Evolutionary conservation across 371 early-diverging fungal genomes (phyloP).

Genomic region (Chytridium lagenaria): DNA sequence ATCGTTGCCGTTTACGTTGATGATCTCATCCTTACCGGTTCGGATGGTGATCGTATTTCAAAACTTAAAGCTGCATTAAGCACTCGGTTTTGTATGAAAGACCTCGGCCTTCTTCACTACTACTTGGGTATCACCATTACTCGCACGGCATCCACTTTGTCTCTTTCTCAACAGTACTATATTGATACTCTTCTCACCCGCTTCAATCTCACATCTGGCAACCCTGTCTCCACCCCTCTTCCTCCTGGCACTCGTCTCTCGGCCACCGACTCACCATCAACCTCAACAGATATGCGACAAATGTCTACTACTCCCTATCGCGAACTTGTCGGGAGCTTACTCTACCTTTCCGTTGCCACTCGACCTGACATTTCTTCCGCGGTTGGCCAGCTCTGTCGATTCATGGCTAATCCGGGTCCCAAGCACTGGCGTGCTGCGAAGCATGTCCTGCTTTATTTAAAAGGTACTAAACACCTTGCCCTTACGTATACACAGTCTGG

Average conservation of each 20-base stretch:
- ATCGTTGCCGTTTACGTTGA: constrained; percentile 33
- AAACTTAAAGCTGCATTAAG: background rate
- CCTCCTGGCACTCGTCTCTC: background rate
- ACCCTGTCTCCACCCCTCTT: background rate
- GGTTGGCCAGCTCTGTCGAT: constrained; percentile 30
- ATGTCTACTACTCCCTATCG: constrained; percentile 23
- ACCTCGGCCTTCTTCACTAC: constrained; percentile 2
- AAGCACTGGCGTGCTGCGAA: constrained; percentile 34
- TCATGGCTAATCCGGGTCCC: constrained; percentile 27
- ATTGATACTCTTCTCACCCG: background rate
- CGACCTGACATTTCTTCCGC: constrained; percentile 40
- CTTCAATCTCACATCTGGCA: background rate
- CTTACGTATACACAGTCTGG: too few species aligned
- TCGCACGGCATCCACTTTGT: background rate
- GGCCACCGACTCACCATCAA: background rate
- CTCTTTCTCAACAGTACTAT: background rate
- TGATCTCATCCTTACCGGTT: constrained; percentile 12
- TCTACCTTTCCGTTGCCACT: constrained; percentile 36
- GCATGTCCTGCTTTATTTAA: constrained; percentile 22
- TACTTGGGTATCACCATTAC: background rate
- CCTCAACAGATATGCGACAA: background rate
- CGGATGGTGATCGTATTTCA: background rate
- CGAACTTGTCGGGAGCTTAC: constrained; percentile 37
- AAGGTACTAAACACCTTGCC: too few species aligned
- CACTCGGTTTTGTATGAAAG: constrained; percentile 1